A percentile compares a stretch with the other conserved stretches of the same genome.
Conservation (phyloP, 2,329 filamentous ascomycete genomes). For the Aspergillus eucalypticola region DNA sequence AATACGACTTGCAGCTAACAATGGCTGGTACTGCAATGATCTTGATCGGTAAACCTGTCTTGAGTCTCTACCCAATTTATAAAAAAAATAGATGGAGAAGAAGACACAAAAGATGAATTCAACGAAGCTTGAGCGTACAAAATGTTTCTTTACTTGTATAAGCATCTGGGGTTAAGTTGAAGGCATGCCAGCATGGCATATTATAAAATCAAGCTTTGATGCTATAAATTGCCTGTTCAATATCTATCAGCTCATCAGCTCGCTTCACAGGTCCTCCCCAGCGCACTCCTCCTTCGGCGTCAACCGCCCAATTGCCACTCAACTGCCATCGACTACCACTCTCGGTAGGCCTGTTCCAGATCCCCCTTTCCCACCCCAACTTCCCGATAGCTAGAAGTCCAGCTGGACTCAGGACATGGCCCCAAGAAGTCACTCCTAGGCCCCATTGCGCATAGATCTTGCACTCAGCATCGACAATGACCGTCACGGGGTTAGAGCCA, state of each 20-base stretch:
- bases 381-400: background rate
- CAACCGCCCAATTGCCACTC: slow-evolving; percentile 20
- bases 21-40: too few species aligned
- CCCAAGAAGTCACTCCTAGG: background rate
- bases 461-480: slow-evolving; percentile 3
- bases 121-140: too few species aligned
- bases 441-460: slow-evolving; percentile 9
- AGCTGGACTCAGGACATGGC: background rate
- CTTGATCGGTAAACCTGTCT: too few species aligned
- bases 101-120: too few species aligned
- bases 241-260: background rate
- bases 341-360: slow-evolving; percentile 27
- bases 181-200: too few species aligned
- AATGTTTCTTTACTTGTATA: too few species aligned
- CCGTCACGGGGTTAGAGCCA: background rate
- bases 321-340: slow-evolving; percentile 29
- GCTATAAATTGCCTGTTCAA: background rate
- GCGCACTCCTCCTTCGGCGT: slow-evolving; percentile 13
- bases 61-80: too few species aligned
- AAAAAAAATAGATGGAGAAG: too few species aligned
- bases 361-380: slow-evolving; percentile 13
- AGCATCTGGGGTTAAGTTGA: too few species aligned
- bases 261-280: background rate
- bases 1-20: too few species aligned
- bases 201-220: background rate